Conservation (phyloP, 2,329 filamentous ascomycete genomes). For the Juglanconis oblonga region DNA sequence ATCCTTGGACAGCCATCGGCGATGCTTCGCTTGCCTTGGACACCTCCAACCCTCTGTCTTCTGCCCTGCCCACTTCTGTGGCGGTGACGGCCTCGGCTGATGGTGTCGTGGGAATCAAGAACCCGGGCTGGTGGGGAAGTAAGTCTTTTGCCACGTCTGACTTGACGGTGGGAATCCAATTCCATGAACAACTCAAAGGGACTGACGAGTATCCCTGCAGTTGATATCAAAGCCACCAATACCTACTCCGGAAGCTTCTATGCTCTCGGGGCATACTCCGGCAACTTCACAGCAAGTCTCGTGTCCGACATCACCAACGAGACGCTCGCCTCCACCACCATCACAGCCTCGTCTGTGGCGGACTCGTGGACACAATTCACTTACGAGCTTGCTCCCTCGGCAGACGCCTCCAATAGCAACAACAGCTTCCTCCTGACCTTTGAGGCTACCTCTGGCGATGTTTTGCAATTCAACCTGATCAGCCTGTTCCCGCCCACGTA, state of each 20-base stretch:
- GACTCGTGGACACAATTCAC: slow-evolving; percentile 51
- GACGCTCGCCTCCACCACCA: slow-evolving; percentile 43
- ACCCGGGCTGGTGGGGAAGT: slow-evolving; percentile 19
- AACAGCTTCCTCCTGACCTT: slow-evolving; percentile 16
- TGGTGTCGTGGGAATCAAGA: slow-evolving; percentile 9
- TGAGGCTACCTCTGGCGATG: slow-evolving; percentile 9
- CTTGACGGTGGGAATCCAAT: not conserved
- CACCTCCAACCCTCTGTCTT: slow-evolving; percentile 46
- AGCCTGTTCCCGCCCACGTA: slow-evolving; percentile 18
- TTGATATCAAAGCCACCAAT: slow-evolving; percentile 13
- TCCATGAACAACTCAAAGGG: not conserved
- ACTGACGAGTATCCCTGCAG: not conserved
- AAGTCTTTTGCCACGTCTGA: not conserved
- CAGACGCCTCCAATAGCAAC: slow-evolving; percentile 41
- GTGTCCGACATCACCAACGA: slow-evolving; percentile 42
- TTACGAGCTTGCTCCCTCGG: slow-evolving; percentile 39
- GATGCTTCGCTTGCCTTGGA: slow-evolving; percentile 45
- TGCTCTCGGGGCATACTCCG: slow-evolving; percentile 47
- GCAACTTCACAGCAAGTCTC: slow-evolving; percentile 45
- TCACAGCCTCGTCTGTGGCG: slow-evolving; percentile 39
- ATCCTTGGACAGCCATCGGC: slow-evolving; percentile 43
- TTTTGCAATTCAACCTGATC: slow-evolving; percentile 15
- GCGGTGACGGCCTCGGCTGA: slow-evolving; percentile 30
- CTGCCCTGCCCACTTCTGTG: slow-evolving; percentile 50
- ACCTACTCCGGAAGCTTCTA: slow-evolving; percentile 50